Evolutionary conservation across 83 land plant genomes (phyloP).

Genomic region (Larix sibirica): DNA sequence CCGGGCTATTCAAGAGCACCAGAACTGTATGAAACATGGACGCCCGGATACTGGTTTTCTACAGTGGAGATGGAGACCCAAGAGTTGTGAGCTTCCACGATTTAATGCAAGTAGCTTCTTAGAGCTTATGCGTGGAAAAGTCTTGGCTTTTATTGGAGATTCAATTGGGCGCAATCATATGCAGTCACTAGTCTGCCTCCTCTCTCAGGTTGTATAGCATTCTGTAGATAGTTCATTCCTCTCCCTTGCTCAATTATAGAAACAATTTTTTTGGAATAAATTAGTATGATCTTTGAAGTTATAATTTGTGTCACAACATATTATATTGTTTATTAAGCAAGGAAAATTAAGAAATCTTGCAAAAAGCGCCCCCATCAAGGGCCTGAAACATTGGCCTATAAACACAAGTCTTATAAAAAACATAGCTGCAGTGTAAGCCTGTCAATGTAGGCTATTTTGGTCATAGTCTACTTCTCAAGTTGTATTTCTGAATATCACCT

Average conservation of each 20-base stretch:
- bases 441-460: too few relatives aligned
- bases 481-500: too few relatives aligned
- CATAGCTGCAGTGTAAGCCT: too few relatives aligned
- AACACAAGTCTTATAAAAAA: too few relatives aligned
- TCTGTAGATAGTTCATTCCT: background rate
- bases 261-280: background rate
- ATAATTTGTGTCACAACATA: background rate
- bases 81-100: constrained; percentile 51
- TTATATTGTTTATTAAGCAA: too few relatives aligned
- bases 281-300: background rate
- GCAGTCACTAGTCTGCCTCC: constrained; percentile 75
- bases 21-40: constrained; percentile 78
- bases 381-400: too few relatives aligned
- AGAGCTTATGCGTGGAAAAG: constrained; percentile 55
- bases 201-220: constrained; percentile 51
- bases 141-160: constrained; percentile 74
- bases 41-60: constrained; percentile 60
- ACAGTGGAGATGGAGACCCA: constrained; percentile 78
- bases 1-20: constrained; percentile 52
- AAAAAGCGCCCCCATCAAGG: too few relatives aligned
- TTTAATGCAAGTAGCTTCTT: constrained; percentile 54
- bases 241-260: background rate
- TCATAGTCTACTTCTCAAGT: too few relatives aligned
- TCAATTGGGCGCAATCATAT: constrained; percentile 78
- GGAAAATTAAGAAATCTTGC: too few relatives aligned